These are phyloP conservation scores for Yamadazyma spencermartinsiae DNA, from an alignment of 1,139 yeast species.

Conservation along the genomic window DNA sequence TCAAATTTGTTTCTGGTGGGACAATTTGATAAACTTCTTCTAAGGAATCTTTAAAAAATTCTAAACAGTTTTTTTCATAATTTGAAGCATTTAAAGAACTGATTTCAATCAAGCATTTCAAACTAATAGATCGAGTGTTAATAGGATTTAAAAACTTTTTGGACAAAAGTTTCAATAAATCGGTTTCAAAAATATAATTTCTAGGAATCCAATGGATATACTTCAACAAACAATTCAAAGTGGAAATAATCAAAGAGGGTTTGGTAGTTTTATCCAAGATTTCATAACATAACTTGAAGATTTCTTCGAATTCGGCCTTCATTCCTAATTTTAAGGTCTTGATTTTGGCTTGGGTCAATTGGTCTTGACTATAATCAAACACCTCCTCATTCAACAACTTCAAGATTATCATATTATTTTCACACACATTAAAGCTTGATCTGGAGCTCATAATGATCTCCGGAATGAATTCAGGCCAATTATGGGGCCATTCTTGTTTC, in stretches of 20 bases:
- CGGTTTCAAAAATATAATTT: conserved; percentile 86
- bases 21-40: conserved; percentile 69
- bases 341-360: conserved; percentile 94
- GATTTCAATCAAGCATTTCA: conserved; percentile 92
- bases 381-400: conserved; percentile 92
- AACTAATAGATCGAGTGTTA: conserved; percentile 79
- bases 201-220: conserved; percentile 95
- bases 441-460: conserved; percentile 86
- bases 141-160: conserved; percentile 75
- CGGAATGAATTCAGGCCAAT: conserved; percentile 97
- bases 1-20: conserved; percentile 75
- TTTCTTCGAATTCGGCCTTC: conserved; percentile 89
- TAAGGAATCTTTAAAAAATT: conserved; percentile 73
- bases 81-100: conserved; percentile 63
- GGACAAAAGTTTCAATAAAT: conserved; percentile 69
- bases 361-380: conserved; percentile 91
- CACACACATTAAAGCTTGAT: conserved; percentile 90
- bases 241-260: conserved; percentile 79
- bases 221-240: conserved; percentile 77
- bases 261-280: conserved; percentile 86
- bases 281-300: conserved; percentile 89
- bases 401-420: conserved; percentile 92
- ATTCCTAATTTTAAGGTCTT: conserved; percentile 77
- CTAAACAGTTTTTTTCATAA: conserved; percentile 68
- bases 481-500: conserved; percentile 98